These are phyloP conservation scores for Physcia stellaris DNA, from an alignment of 495 filamentous ascomycete genomes.

Conservation along the genomic window DNA sequence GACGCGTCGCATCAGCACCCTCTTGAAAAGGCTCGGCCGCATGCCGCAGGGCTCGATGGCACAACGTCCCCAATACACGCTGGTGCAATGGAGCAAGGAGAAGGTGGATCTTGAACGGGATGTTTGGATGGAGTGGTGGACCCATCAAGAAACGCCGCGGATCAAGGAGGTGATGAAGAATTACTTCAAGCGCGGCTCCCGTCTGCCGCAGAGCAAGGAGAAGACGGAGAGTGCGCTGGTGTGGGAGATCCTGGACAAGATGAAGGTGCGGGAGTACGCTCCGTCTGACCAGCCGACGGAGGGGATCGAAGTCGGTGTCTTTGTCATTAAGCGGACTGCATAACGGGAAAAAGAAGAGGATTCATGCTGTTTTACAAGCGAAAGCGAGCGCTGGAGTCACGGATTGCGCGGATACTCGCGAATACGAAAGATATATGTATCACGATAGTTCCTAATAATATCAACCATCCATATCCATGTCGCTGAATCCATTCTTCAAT, in stretches of 20 bases:
- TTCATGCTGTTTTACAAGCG: no score
- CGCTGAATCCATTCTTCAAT: no score
- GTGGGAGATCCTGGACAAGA: conserved; percentile 49
- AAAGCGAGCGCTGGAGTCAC: no score
- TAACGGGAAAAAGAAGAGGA: neutral
- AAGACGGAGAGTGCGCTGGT: conserved; percentile 41
- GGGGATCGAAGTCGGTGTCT: conserved; percentile 49
- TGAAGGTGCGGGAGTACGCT: conserved; percentile 34
- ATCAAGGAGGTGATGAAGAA: conserved; percentile 45
- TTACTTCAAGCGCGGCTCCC: conserved; percentile 41
- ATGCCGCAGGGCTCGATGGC: conserved; percentile 14
- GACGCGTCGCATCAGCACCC: conserved; percentile 31
- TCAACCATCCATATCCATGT: no score
- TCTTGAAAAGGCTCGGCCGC: conserved; percentile 31
- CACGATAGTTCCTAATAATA: no score
- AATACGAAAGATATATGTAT: no score
- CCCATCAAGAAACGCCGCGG: conserved; percentile 54
- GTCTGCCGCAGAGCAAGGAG: conserved; percentile 27
- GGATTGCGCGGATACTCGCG: no score
- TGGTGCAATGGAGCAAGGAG: conserved; percentile 39
- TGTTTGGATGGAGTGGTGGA: conserved; percentile 58
- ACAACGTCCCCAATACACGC: conserved; percentile 28
- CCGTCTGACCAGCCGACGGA: conserved; percentile 30
- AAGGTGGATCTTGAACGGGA: conserved; percentile 39
- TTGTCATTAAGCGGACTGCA: conserved; percentile 39